phyloP scores from a whole-genome alignment of 2,329 filamentous ascomycete genomes.

The Sclerotinia subarctica region DNA sequence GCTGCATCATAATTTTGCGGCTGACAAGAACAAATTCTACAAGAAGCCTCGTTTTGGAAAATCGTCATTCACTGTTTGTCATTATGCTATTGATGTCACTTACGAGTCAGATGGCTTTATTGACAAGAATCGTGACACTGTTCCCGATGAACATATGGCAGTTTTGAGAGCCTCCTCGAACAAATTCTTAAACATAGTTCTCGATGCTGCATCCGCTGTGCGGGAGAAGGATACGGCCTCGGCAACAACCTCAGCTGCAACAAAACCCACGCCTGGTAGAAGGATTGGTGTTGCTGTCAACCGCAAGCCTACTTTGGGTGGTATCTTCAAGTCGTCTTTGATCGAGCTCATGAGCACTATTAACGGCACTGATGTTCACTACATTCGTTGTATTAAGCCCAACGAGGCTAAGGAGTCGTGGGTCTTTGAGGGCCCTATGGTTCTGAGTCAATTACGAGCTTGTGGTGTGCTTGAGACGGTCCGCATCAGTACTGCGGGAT shows the following conservation, averaged over 20 bases:
- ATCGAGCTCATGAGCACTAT: conserved; percentile 99
- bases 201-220: conserved; percentile 80
- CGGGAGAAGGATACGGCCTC: conserved; percentile 81
- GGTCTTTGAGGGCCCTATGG: conserved; percentile 99
- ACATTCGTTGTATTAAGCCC: conserved; percentile 98
- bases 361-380: conserved; percentile 96
- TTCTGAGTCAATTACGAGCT: conserved; percentile 91
- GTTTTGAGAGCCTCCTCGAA: conserved; percentile 83
- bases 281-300: conserved; percentile 90
- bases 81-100: conserved; percentile 96
- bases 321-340: conserved; percentile 97
- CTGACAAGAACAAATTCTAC: conserved; percentile 93
- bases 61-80: conserved; percentile 94
- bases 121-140: conserved; percentile 98
- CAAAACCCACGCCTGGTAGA: conserved; percentile 75
- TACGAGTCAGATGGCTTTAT: conserved; percentile 99
- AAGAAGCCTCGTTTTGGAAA: conserved; percentile 98
- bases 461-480: conserved; percentile 99
- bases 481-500: conserved; percentile 93
- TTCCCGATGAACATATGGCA: conserved; percentile 96
- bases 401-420: conserved; percentile 96
- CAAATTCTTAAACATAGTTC: conserved; percentile 75
- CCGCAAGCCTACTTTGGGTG: conserved; percentile 93
- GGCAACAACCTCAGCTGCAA: conserved; percentile 59
- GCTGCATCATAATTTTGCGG: conserved; percentile 87